Base-by-base conservation (phyloP, 805 yeast genomes). In the Candida lessepsii region DNA sequence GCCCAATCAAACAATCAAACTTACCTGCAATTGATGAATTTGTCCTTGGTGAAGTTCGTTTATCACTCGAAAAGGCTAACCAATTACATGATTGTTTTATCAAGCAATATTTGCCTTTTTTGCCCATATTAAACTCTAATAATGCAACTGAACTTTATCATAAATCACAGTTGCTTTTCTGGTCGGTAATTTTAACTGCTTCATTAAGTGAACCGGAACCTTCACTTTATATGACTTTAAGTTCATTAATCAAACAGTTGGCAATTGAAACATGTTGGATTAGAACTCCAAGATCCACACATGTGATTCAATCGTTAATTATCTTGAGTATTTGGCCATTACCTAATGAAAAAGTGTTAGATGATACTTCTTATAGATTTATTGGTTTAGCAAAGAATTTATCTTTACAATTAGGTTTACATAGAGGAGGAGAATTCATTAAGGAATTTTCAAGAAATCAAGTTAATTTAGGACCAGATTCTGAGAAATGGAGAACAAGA, bases 211-310 rank as follows among this genome's bases (percentile, higher is more conserved):
- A 89, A 51, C 91, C 95, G 0, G 91, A 86, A 35, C 96, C 97
- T 3, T 73, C 85, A 0, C 57, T 88, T 33, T 90, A 90, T 66
- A 77, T 78, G 60, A 73, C 83, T 20, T 66, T 89, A 33, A 83
- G 93, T 11, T 78, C 86, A 2, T 69, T 87, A 29, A 85, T 90
- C 49, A 86, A 86, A 53, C 93, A 86, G 53, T 65, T 89, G 49
- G 96, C 96, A 0, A 87, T 87, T 39, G 95, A 86, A 54, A 86
- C 95, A 0, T 88, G 96, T 62, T 87, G 96, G 95, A 79, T 89
- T 35, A 70, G 90, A 42, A 90, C 97, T 0, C 96, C 97, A 2
- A 73, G 97, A 55, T 86, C 96, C 2, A 86, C 96, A 0, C 96
- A 90, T 58, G 90, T 90, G 28, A 87, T 90, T 6, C 97, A 90